phyloP scores from a whole-genome alignment of 345 rosid species.

The Ceriops decandra region DNA sequence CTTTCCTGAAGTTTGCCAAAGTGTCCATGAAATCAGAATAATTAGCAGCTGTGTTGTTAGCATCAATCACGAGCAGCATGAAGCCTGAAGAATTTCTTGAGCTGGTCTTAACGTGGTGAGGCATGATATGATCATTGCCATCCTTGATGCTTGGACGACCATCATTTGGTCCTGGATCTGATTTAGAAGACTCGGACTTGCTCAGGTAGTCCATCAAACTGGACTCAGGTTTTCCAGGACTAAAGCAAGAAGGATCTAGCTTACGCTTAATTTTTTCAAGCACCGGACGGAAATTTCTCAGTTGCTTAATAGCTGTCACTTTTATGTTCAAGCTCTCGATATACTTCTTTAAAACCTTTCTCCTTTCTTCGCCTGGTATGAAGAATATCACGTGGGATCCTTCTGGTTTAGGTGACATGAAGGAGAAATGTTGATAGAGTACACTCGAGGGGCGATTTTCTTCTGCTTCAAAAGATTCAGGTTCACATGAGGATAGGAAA shows the following conservation, averaged over 20 bases:
- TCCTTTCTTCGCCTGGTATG: conserved; percentile 28
- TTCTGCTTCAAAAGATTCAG: neutral
- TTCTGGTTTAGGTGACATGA: conserved; percentile 27
- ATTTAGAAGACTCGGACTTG: conserved; percentile 11
- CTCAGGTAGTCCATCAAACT: conserved; percentile 9
- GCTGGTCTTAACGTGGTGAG: conserved; percentile 12
- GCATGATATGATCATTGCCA: conserved; percentile 11
- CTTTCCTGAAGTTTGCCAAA: conserved; percentile 21
- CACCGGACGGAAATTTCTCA: conserved; percentile 7
- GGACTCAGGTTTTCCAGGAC: conserved; percentile 14
- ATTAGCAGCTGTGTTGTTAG: conserved; percentile 8
- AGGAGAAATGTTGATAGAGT: conserved; percentile 20
- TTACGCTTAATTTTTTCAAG: conserved; percentile 28
- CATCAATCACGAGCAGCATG: conserved; percentile 27
- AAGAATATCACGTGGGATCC: conserved; percentile 32
- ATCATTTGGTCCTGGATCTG: conserved; percentile 12
- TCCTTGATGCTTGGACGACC: conserved; percentile 13
- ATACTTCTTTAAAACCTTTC: conserved; percentile 26
- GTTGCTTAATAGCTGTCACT: conserved; percentile 23
- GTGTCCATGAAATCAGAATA: conserved; percentile 2
- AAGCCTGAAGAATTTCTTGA: conserved; percentile 17
- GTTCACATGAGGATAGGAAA: conserved; percentile 15
- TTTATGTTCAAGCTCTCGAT: conserved; percentile 34
- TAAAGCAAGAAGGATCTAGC: conserved; percentile 4
- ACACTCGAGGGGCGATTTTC: conserved; percentile 19